Conservation (phyloP, 1,139 yeast genomes). For the Lodderomyces beijingensis region DNA sequence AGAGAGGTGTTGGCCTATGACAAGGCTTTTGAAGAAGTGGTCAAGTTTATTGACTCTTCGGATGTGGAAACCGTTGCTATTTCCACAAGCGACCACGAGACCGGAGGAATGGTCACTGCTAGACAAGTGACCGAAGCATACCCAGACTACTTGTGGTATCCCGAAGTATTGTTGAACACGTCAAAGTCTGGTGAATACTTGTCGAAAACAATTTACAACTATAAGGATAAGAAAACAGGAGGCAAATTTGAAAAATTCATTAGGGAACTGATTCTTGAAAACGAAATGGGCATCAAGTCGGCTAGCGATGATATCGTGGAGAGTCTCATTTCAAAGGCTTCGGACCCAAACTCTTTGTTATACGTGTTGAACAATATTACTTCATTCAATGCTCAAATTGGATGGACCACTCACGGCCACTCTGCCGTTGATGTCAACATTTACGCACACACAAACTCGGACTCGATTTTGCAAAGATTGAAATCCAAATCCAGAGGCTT, state of each 20-base stretch:
- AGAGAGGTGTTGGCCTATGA: slow-evolving; percentile 57
- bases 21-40: slow-evolving; percentile 65
- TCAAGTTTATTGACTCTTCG: slow-evolving; percentile 58
- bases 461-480: slow-evolving; percentile 33
- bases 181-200: slow-evolving; percentile 71
- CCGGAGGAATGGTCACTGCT: slow-evolving; percentile 78
- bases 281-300: slow-evolving; percentile 58
- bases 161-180: slow-evolving; percentile 65
- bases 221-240: slow-evolving; percentile 20
- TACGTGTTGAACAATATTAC: slow-evolving; percentile 51
- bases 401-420: slow-evolving; percentile 91
- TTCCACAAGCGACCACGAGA: slow-evolving; percentile 86
- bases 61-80: slow-evolving; percentile 71
- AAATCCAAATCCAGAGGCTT: slow-evolving; percentile 34
- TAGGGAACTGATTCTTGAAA: slow-evolving; percentile 44
- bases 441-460: slow-evolving; percentile 64
- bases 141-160: slow-evolving; percentile 68
- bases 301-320: slow-evolving; percentile 47
- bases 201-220: slow-evolving; percentile 25
- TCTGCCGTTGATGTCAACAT: slow-evolving; percentile 87
- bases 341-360: slow-evolving; percentile 19
- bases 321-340: slow-evolving; percentile 19
- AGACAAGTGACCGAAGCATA: slow-evolving; percentile 55
- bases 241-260: slow-evolving; percentile 39
- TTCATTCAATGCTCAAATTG: slow-evolving; percentile 69